Evolutionary conservation across 2,329 filamentous ascomycete genomes (phyloP).

Genomic region (Canariomyces notabilis): DNA sequence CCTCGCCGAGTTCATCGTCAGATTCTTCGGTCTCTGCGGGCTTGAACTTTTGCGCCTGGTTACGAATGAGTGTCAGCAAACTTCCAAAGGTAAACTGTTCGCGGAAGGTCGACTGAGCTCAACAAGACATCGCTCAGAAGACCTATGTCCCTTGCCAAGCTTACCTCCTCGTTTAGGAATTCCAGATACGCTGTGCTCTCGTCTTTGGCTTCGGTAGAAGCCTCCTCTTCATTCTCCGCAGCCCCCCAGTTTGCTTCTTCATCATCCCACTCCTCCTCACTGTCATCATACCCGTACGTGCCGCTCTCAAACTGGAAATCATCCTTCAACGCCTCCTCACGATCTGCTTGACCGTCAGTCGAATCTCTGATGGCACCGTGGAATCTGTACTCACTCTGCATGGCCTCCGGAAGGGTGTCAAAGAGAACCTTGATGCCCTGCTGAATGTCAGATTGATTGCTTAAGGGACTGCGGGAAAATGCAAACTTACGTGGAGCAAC

Average conservation of each 20-base stretch:
- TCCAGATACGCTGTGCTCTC: conserved; percentile 93
- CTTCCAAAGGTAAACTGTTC: conserved; percentile 9
- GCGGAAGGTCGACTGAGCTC: conserved; percentile 7
- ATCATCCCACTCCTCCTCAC: conserved; percentile 72
- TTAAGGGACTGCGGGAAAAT: not conserved
- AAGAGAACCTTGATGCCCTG: conserved; percentile 82
- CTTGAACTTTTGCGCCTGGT: conserved; percentile 75
- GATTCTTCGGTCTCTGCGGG: conserved; percentile 62
- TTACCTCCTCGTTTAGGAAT: conserved; percentile 86
- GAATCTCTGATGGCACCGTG: too few species aligned
- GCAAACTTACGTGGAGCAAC: conserved; percentile 56
- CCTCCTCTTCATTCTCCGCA: conserved; percentile 63
- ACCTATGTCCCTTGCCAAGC: conserved; percentile 23
- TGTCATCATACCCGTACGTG: conserved; percentile 60
- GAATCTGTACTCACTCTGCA: conserved; percentile 63
- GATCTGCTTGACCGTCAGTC: conserved; percentile 49
- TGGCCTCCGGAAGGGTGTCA: conserved; percentile 78
- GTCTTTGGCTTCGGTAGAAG: conserved; percentile 65
- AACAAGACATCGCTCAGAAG: not conserved
- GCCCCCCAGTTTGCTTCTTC: conserved; percentile 77
- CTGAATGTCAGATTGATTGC: conserved; percentile 9
- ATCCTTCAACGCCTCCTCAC: conserved; percentile 86
- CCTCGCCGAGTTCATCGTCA: conserved; percentile 86
- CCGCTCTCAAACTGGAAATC: conserved; percentile 68
- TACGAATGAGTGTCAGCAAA: conserved; percentile 23